Percentiles rank a stretch among this genome's conserved stretches.
Conservation (phyloP, 2,329 filamentous ascomycete species). For the Neonectria faginata region DNA sequence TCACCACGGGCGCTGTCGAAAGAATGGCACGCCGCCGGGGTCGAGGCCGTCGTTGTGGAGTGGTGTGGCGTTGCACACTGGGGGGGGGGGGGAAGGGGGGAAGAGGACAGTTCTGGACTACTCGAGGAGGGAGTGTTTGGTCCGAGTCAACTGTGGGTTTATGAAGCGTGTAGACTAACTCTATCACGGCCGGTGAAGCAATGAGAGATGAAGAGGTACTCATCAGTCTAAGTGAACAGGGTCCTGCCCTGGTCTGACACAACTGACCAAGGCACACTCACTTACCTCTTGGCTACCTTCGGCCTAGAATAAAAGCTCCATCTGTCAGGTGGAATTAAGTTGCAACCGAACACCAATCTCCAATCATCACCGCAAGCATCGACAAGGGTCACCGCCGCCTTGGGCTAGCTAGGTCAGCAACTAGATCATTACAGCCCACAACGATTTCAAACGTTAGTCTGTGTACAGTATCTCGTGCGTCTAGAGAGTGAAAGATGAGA, state of each 20-base stretch:
- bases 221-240: no score
- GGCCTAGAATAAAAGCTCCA: not conserved
- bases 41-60: constrained; percentile 10
- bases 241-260: not conserved
- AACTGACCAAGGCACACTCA: not conserved
- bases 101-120: no score
- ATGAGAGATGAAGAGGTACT: not conserved
- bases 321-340: constrained; percentile 17
- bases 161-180: no score
- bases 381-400: not conserved
- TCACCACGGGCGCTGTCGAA: constrained; percentile 17
- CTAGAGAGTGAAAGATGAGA: no score
- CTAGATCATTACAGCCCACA: no score
- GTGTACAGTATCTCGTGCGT: no score
- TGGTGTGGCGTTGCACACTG: constrained; percentile 3
- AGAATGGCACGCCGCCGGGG: not conserved
- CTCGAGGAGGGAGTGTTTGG: not conserved
- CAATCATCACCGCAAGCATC: not conserved
- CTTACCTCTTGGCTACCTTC: not conserved
- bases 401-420: not conserved
- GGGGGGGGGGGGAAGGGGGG: no score
- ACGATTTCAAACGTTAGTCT: no score
- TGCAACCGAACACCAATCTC: constrained; percentile 2
- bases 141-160: no score
- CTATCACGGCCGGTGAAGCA: no score